These are phyloP conservation scores for Flaveria bidentis DNA, from an alignment of 129 eudicot species.

Conservation along the genomic window DNA sequence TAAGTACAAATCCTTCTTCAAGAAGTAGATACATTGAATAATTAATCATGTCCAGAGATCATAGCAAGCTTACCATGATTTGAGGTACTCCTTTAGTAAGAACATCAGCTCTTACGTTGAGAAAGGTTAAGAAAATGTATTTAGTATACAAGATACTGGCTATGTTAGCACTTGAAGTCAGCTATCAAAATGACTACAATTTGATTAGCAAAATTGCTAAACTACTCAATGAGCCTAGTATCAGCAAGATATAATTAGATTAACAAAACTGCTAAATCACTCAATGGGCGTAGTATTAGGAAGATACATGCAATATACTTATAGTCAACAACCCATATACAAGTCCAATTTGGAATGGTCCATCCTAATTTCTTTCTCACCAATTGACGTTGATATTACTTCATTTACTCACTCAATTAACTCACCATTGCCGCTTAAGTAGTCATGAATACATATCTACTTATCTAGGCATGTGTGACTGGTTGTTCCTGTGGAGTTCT, in stretches of 20 bases:
- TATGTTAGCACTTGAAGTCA: background rate
- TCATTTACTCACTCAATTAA: background rate
- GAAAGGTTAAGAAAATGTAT: background rate
- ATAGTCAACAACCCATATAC: background rate
- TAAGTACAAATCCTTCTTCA: background rate
- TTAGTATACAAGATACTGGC: background rate
- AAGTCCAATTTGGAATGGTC: background rate
- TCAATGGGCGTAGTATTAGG: slow-evolving; percentile 11
- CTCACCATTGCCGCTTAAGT: background rate
- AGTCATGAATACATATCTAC: background rate
- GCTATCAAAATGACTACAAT: background rate
- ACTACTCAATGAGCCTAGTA: too few species aligned
- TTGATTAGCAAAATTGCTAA: too few species aligned
- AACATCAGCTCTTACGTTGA: slow-evolving; percentile 10
- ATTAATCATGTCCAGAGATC: background rate
- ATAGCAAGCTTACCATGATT: background rate
- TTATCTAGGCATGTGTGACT: background rate
- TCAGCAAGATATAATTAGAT: background rate
- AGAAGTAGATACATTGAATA: background rate
- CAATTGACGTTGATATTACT: background rate
- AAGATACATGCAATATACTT: background rate
- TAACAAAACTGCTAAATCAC: slow-evolving; percentile 7
- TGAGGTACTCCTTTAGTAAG: slow-evolving; percentile 9
- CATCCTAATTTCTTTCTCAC: background rate
- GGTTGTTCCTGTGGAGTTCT: too few species aligned